Percentiles rank a stretch among this genome's conserved stretches.
Evolutionary conservation across 805 yeast species (phyloP).

Genomic region (Myxozyma neotropica): DNA sequence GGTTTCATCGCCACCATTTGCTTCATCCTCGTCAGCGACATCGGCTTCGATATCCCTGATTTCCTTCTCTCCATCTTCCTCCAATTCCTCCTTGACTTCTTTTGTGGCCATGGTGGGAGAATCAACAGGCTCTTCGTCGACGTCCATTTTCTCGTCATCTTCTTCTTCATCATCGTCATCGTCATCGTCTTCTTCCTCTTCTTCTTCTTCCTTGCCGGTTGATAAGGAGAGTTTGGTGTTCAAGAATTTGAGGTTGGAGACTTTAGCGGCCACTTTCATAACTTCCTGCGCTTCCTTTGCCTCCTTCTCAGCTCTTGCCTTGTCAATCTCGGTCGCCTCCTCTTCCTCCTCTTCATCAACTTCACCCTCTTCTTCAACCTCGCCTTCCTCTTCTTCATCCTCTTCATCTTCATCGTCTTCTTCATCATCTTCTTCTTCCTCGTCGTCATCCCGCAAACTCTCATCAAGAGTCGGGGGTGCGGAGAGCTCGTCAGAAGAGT

Average conservation of each 20-base stretch:
- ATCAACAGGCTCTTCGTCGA: conserved; percentile 4
- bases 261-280: not conserved
- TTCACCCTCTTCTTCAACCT: conserved; percentile 1
- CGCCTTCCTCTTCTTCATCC: conserved; percentile 3
- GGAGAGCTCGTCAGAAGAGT: conserved; percentile 14
- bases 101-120: conserved; percentile 14
- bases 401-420: conserved; percentile 11
- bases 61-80: conserved; percentile 34
- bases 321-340: not conserved
- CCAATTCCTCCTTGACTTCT: conserved; percentile 36
- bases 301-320: conserved; percentile 5
- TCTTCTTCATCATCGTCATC: conserved; percentile 30
- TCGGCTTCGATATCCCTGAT: conserved; percentile 37
- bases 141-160: conserved; percentile 11
- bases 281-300: conserved; percentile 7
- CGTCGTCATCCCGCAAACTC: conserved; percentile 9
- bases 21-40: too few species aligned
- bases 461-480: conserved; percentile 15
- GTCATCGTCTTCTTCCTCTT: conserved; percentile 28
- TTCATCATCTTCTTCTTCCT: conserved; percentile 9
- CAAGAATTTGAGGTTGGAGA: not conserved
- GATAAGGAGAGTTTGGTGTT: conserved; percentile 1
- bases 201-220: conserved; percentile 23
- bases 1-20: too few species aligned
- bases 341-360: conserved; percentile 10